A percentile compares a stretch with the other conserved stretches of the same genome.
phyloP scores from a whole-genome alignment of 2,329 filamentous ascomycete species.

The Biscogniauxia marginata region DNA sequence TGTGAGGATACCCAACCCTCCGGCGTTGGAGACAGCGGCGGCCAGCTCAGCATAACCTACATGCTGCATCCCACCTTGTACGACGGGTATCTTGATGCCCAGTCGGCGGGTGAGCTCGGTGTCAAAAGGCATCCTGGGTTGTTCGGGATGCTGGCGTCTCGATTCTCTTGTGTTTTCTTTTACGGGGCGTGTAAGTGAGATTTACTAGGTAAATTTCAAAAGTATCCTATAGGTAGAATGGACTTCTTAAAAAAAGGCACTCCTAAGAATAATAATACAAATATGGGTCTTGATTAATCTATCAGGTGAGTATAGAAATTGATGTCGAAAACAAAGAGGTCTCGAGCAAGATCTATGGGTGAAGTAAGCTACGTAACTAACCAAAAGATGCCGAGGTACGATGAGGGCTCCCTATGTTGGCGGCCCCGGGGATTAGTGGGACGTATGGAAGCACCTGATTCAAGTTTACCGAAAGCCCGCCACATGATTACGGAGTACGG shows the following conservation, averaged over 20 bases:
- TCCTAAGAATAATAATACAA: too few species aligned
- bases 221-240: too few species aligned
- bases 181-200: neutral
- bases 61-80: slow-evolving; percentile 88
- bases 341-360: neutral
- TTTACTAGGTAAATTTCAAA: neutral
- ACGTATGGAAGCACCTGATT: too few species aligned
- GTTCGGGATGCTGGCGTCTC: neutral
- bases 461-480: too few species aligned
- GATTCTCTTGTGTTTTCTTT: neutral
- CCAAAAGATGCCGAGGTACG: neutral
- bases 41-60: slow-evolving; percentile 79
- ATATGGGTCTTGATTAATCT: too few species aligned
- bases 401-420: too few species aligned
- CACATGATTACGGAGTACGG: too few species aligned
- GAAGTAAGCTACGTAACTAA: neutral
- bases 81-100: slow-evolving; percentile 66
- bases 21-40: slow-evolving; percentile 76
- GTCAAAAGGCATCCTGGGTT: slow-evolving; percentile 52
- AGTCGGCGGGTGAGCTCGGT: slow-evolving; percentile 58
- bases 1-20: slow-evolving; percentile 78
- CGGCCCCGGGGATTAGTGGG: neutral
- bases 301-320: neutral
- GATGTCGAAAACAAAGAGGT: neutral
- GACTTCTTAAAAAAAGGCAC: too few species aligned